Evolutionary conservation across 2,329 filamentous ascomycete species (phyloP), one percentile per base, ranked within the genome.

Genomic region (Monosporascus ibericus): DNA sequence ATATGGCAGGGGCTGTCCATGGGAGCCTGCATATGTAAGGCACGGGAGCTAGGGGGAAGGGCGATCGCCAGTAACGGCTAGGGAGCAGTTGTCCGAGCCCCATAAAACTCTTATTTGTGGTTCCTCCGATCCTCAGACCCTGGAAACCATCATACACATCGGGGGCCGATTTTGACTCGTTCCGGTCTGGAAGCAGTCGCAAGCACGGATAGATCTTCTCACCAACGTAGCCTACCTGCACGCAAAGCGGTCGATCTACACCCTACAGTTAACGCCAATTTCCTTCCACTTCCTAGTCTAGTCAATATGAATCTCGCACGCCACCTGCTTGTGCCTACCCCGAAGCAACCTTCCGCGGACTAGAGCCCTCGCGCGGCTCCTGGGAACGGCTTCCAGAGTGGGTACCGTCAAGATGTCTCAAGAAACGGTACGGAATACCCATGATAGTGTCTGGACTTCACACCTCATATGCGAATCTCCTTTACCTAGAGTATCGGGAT

Each of bases 91-190:
- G 6, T 3, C 18, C 38, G 38, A 6, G 38, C 17, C 38, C 38
- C 38, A 40, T 17, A 46, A 46, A 46, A 17, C n/a, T 46, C 22
- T 22, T 25, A 47, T 46, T 51, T 47, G n/a, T 27, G 36, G 49
- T 30, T 18, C 36, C 49, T 34, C 42, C 49, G 49, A 51, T 51
- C 49, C 20, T 42, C 49, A 51, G 49, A 51, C 24, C 49, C 49
- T 38, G n/a, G 49, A 46, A 51, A 14, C 49, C 42, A 51, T 47
- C 40, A 47, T 8, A 27, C n/a, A 20, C 25, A 36, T 46, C 24
- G 42, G 42, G 20, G 15, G n/a, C 24, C 30, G 30, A 34, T 34
- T 34, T 11, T 34, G 38, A 17, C 18, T 5, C 38, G 9, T 39
- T 18, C 38, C 38, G 39, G 24, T 42, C 39, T 20, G 14, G 8